Percentiles rank a stretch among this genome's conserved stretches.
These are phyloP conservation scores for Davidsoniella virescens DNA, from an alignment of 2,329 filamentous ascomycete genomes.

Conservation along the genomic window DNA sequence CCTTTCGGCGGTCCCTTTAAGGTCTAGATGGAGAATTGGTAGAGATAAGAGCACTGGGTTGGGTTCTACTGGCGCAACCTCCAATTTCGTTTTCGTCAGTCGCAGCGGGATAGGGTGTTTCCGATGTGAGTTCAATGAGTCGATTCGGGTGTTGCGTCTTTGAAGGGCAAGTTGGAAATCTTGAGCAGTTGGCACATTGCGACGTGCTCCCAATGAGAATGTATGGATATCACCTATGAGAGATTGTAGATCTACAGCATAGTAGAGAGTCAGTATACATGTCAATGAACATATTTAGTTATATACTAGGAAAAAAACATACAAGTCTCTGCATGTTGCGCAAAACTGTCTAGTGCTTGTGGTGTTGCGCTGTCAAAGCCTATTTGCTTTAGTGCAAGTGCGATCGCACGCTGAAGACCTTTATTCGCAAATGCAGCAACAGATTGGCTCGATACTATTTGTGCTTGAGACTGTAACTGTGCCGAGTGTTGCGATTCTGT, in stretches of 20 bases:
- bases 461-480: neutral
- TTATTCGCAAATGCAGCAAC: conserved; percentile 17
- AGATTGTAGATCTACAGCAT: conserved; percentile 28
- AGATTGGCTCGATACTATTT: neutral
- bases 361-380: conserved; percentile 39
- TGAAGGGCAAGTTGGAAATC: conserved; percentile 41
- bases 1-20: conserved; percentile 43
- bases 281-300: neutral
- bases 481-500: neutral
- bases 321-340: conserved; percentile 41
- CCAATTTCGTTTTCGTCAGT: conserved; percentile 24
- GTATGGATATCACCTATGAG: conserved; percentile 33
- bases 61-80: neutral
- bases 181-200: conserved; percentile 35
- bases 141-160: conserved; percentile 34
- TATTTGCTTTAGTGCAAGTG: conserved; percentile 37
- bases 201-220: conserved; percentile 31
- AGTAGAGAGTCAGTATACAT: conserved; percentile 16
- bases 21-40: conserved; percentile 34
- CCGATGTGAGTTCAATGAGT: conserved; percentile 38
- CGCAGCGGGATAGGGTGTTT: conserved; percentile 32
- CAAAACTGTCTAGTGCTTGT: conserved; percentile 43
- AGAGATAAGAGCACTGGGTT: conserved; percentile 24
- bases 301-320: conserved; percentile 17
- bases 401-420: conserved; percentile 38